phyloP scores from a whole-genome alignment of 441 rosid genomes.

The Gossypium gossypioides region DNA sequence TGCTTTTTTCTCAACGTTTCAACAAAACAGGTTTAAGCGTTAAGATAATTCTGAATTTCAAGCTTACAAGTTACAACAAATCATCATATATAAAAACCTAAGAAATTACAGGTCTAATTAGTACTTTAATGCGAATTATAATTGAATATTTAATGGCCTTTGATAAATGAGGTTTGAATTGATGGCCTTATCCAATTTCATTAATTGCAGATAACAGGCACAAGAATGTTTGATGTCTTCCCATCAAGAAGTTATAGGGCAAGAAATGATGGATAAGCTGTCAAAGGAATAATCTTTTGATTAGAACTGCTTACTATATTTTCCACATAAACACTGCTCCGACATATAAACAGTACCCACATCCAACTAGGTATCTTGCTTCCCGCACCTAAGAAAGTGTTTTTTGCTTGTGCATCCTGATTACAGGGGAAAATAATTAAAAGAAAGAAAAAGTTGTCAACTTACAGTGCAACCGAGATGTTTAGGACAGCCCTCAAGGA shows the following conservation, averaged over 20 bases:
- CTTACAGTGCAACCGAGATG: constrained; percentile 87
- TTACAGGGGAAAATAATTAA: background rate
- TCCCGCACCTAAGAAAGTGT: background rate
- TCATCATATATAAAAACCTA: background rate
- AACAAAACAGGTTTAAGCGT: background rate
- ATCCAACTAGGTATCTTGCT: background rate
- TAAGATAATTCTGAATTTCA: background rate
- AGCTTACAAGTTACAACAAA: background rate
- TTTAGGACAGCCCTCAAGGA: constrained; percentile 76
- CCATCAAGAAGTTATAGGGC: background rate
- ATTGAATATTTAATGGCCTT: background rate
- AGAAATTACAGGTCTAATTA: background rate
- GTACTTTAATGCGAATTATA: background rate
- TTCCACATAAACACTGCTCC: background rate
- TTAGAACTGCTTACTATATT: background rate
- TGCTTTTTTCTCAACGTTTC: background rate
- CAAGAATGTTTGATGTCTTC: background rate
- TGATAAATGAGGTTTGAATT: background rate
- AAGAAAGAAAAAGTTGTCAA: constrained; percentile 4
- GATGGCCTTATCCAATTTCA: background rate
- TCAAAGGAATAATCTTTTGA: background rate
- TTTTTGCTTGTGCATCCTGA: background rate
- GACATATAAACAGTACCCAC: background rate
- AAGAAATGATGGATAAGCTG: background rate
- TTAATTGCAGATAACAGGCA: background rate